Evolutionary conservation across 768 basidiomycete genomes (phyloP).

Genomic region (Botryobasidium botryosum): DNA sequence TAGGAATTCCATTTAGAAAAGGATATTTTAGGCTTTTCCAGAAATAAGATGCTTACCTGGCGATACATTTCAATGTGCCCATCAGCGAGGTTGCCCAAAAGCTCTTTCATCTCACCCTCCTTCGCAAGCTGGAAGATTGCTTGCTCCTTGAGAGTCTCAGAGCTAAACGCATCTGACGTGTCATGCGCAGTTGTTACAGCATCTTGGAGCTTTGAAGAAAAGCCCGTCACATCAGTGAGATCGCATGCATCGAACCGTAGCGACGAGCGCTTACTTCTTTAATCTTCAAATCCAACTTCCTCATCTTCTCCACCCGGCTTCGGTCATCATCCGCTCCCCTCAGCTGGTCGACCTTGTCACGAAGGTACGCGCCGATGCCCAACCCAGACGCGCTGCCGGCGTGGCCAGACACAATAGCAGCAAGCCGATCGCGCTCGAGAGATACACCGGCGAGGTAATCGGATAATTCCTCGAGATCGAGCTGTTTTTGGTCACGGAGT

Average conservation of each 20-base stretch:
- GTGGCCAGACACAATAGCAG: constrained; percentile 68
- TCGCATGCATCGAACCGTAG: background rate
- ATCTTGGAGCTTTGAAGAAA: constrained; percentile 70
- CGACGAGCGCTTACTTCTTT: constrained; percentile 52
- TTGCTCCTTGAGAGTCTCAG: constrained; percentile 86
- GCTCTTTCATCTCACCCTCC: constrained; percentile 93
- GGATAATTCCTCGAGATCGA: constrained; percentile 94
- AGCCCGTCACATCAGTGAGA: background rate
- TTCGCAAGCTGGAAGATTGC: constrained; percentile 78
- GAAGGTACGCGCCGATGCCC: constrained; percentile 75
- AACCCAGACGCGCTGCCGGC: constrained; percentile 61
- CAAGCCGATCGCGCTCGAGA: constrained; percentile 78
- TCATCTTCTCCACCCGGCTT: constrained; percentile 83
- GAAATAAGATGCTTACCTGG: background rate
- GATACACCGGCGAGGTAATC: constrained; percentile 90
- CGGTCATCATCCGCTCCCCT: constrained; percentile 88
- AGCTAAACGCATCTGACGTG: constrained; percentile 91
- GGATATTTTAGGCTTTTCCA: constrained; percentile 2
- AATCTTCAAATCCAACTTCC: constrained; percentile 82
- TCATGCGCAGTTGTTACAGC: constrained; percentile 91
- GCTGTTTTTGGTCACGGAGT: constrained; percentile 93
- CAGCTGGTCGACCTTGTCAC: constrained; percentile 81
- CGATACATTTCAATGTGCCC: constrained; percentile 90
- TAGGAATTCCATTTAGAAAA: constrained; percentile 1
- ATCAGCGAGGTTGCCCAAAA: constrained; percentile 75